phyloP scores from a whole-genome alignment of 345 rosid genomes.

The Trapa bicornis region DNA sequence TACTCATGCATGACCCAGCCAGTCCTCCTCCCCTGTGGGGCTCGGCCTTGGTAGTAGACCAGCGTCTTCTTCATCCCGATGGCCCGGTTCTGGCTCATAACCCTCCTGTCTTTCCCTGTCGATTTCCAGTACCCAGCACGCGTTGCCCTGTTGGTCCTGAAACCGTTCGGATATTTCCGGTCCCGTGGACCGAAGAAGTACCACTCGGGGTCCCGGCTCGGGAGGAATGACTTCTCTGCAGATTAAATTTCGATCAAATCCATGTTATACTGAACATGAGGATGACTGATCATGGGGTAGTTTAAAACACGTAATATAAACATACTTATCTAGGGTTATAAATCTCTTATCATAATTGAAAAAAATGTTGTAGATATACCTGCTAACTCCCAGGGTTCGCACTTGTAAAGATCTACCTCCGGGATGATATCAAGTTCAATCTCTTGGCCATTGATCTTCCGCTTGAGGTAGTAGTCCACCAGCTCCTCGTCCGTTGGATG shows the following conservation, averaged over 20 bases:
- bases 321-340: no score
- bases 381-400: slow-evolving; percentile 96
- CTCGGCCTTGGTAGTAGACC: slow-evolving; percentile 85
- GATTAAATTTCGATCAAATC: no score
- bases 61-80: slow-evolving; percentile 96
- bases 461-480: slow-evolving; percentile 77
- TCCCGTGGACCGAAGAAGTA: slow-evolving; percentile 92
- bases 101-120: slow-evolving; percentile 79
- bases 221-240: slow-evolving; percentile 74
- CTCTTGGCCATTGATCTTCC: slow-evolving; percentile 69
- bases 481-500: slow-evolving; percentile 97
- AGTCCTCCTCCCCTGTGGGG: slow-evolving; percentile 85
- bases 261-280: no score
- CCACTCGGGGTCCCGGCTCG: slow-evolving; percentile 95
- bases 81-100: slow-evolving; percentile 47
- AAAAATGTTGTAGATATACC: slow-evolving; percentile 15
- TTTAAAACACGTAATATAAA: no score
- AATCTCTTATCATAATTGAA: no score
- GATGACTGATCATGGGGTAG: no score
- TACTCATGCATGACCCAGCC: slow-evolving; percentile 99
- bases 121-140: slow-evolving; percentile 94
- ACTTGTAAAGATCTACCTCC: slow-evolving; percentile 96
- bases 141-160: slow-evolving; percentile 85
- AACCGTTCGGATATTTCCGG: slow-evolving; percentile 84
- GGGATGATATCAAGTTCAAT: slow-evolving; percentile 95